These are phyloP conservation scores for Bacidia rubella DNA, from an alignment of 495 filamentous ascomycete genomes.

Conservation along the genomic window DNA sequence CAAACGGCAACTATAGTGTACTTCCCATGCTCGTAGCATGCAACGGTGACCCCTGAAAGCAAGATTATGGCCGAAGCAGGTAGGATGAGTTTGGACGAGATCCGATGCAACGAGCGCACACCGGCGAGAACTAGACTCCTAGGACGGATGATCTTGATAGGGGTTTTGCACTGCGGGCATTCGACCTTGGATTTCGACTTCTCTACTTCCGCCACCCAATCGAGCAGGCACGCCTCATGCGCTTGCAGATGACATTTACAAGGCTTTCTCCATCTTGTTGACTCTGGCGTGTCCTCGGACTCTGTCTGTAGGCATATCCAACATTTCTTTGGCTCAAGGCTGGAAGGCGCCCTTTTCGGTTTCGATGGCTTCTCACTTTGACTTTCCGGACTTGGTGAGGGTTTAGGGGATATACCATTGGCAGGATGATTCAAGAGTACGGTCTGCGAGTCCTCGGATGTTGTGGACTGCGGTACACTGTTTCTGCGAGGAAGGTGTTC, in stretches of 20 bases:
- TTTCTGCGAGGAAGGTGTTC: slow-evolving; percentile 12
- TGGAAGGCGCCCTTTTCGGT: slow-evolving; percentile 6
- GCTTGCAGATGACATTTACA: slow-evolving; percentile 83
- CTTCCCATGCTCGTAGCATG: slow-evolving; percentile 43
- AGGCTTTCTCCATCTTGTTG: slow-evolving; percentile 68
- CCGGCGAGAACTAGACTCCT: slow-evolving; percentile 50
- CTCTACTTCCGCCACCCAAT: slow-evolving; percentile 82
- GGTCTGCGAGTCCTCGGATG: slow-evolving; percentile 30
- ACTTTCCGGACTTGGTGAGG: slow-evolving; percentile 13
- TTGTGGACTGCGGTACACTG: slow-evolving; percentile 16
- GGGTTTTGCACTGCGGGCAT: slow-evolving; percentile 80
- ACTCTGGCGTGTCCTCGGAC: slow-evolving; percentile 55
- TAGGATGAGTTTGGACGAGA: slow-evolving; percentile 44
- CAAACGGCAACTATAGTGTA: slow-evolving; percentile 51
- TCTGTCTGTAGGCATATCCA: slow-evolving; percentile 89
- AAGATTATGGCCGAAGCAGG: slow-evolving; percentile 43
- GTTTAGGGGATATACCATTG: slow-evolving; percentile 17
- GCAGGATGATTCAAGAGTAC: slow-evolving; percentile 30
- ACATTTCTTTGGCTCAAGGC: slow-evolving; percentile 54
- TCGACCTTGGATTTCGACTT: slow-evolving; percentile 47
- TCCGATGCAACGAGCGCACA: slow-evolving; percentile 38
- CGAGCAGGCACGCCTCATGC: slow-evolving; percentile 78
- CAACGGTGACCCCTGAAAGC: slow-evolving; percentile 38
- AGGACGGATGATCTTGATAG: slow-evolving; percentile 61
- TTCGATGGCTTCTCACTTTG: slow-evolving; percentile 5